Evolutionary conservation across 2,329 filamentous ascomycete species (phyloP), one percentile per base, ranked within the genome.

Genomic region (Apiospora kogelbergensis): DNA sequence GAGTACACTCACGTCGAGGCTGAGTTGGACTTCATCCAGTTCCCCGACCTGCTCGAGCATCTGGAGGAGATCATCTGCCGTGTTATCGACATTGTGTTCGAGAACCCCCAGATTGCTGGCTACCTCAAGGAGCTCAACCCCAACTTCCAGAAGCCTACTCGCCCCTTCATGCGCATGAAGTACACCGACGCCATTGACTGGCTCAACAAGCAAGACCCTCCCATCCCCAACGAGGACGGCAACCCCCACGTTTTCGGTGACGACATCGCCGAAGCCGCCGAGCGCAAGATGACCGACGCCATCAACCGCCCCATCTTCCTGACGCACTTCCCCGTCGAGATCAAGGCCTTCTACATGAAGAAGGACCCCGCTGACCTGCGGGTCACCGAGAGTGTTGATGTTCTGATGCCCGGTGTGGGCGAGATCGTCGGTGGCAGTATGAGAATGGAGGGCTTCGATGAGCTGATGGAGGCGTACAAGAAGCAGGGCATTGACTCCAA

Each of bases 331-430:
- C 96, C 96, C 24, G 91, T 91, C 70, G 94, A 95, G 84, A 97
- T 99, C 87, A 99, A 99, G 87, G 93, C 96, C 1, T 99, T 99
- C 81, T 99, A 99, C 88, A 99, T 99, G 96, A 91, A 95, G 83
- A 95, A 92, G 82, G 96, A 95, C 75, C 85, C 86, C 57, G 82
- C 87, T 40, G 96, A 99, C 78, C 84, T 82, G 40, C 89, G 95
- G 33, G 94, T 98, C 37, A 99, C 96, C 0, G 95, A 99, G 86
- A 94, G 90, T 71, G 95, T 98, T 17, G 96, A 99, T 77, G 85
- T 86, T 66, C 79, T 91, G 73, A 88, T 99, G 94, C 96, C 96
- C 13, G 94, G 94, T 74, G 96, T 99, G 33, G 96, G 96, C 70
- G 96, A 98, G 85, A 97, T 98, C 77, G 94, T 98, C 2, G 95